phyloP scores from a whole-genome alignment of 306 rosid species.

The Vigna angularis region DNA sequence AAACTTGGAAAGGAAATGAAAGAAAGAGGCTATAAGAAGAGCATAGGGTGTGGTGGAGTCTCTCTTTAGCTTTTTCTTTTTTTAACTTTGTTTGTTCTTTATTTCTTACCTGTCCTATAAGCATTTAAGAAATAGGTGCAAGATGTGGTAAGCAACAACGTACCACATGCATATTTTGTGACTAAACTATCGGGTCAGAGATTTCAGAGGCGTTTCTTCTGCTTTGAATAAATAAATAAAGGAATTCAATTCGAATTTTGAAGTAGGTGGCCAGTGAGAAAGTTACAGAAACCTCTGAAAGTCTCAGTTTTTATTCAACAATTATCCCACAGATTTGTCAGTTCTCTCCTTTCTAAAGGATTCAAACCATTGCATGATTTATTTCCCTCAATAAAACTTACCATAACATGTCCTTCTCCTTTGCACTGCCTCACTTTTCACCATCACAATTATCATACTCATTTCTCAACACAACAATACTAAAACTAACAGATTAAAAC shows the following conservation, averaged over 20 bases:
- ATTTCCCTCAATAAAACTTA: too few relatives aligned
- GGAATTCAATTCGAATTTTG: slow-evolving; percentile 47
- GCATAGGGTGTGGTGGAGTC: slow-evolving; percentile 2
- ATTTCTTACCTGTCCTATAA: not conserved
- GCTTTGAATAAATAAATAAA: slow-evolving; percentile 46
- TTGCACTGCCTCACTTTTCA: too few relatives aligned
- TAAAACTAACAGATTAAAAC: not conserved
- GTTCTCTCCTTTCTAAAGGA: slow-evolving; percentile 43
- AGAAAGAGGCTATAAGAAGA: not conserved
- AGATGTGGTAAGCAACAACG: slow-evolving; percentile 71
- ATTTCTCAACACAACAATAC: too few relatives aligned
- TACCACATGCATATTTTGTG: slow-evolving; percentile 91
- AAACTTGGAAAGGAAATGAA: slow-evolving; percentile 29
- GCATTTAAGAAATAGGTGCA: slow-evolving; percentile 55
- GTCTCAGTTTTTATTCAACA: slow-evolving; percentile 50
- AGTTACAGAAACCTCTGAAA: slow-evolving; percentile 49
- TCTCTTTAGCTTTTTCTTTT: slow-evolving; percentile 13
- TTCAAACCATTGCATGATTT: not conserved
- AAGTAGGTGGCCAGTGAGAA: slow-evolving; percentile 42
- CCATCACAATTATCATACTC: too few relatives aligned
- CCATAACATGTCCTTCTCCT: too few relatives aligned
- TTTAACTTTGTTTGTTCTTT: not conserved
- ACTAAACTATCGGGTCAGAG: slow-evolving; percentile 87
- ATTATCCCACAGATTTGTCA: slow-evolving; percentile 49
- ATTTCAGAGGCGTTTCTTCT: slow-evolving; percentile 61